Conservation (phyloP, 176 grass and related monocot species). For the sorghum (Sorghum bicolor) region DNA sequence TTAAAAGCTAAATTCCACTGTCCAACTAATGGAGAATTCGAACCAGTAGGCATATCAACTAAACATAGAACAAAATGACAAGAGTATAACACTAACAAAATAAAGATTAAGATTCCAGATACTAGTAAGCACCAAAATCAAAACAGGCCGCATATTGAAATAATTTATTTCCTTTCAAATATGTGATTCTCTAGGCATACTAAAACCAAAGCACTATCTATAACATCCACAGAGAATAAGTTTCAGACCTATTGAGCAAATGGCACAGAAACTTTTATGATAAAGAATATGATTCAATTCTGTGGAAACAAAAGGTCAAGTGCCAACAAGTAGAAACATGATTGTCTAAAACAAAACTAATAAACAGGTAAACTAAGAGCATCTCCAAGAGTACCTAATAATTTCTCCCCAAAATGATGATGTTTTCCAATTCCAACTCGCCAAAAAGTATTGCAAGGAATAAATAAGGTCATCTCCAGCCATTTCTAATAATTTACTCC, state of each 20-base stretch:
- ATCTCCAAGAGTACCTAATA: no score
- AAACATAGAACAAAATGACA: conserved; percentile 1
- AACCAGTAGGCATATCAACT: background rate
- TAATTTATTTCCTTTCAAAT: background rate
- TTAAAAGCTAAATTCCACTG: background rate
- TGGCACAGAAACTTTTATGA: background rate
- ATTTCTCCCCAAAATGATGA: no score
- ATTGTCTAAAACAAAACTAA: background rate
- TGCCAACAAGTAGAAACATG: background rate
- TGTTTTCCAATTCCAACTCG: no score
- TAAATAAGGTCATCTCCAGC: no score
- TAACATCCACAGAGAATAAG: background rate
- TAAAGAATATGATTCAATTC: background rate
- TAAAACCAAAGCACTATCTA: conserved; percentile 3
- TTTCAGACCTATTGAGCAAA: background rate
- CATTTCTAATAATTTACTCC: no score
- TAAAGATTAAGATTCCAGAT: background rate
- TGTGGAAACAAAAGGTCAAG: background rate
- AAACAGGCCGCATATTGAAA: background rate
- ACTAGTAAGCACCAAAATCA: background rate
- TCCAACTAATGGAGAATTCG: background rate
- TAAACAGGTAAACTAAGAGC: background rate
- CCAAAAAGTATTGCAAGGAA: no score
- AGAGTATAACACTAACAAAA: background rate
- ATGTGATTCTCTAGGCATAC: background rate